Evolutionary conservation across 139 green algal species (phyloP), one percentile per base, ranked within the genome.

Genomic region (Chlamydomonas sp.): DNA sequence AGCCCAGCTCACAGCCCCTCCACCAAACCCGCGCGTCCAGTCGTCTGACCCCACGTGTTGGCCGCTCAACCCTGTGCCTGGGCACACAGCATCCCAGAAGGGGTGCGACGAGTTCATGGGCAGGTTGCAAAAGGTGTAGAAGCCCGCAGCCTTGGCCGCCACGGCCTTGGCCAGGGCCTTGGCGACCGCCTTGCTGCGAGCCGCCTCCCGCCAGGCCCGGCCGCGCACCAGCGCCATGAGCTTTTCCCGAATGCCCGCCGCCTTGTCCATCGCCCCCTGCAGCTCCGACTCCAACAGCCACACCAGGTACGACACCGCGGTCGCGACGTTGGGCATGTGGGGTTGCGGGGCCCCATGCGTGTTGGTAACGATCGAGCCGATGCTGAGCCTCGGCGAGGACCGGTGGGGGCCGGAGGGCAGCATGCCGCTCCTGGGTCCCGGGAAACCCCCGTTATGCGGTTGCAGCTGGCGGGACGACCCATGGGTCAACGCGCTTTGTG

Each of bases 61-160:
- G 31, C 31, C 31, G 31, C 31, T 49, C 31, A 49, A 49, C 31
- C 31, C 31, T 49, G 31, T 49, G 31, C 31, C 31, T 49, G 31
- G 31, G 31, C 31, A 49, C 31, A 49, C 31, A 49, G 31, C 31
- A 49, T 49, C 4, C 80, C 68, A 85, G 58, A 78, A 85, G 15
- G 80, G 80, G 58, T 85, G 80, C 18, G 60, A 59, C 8, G 80
- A 85, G 4, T 9, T 9, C 68, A 85, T 78, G 4, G 80, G 80
- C 68, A 85, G 68, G 59, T 68, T 20, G 58, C 68, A 8, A 16
- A 85, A 78, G 15, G 58, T 14, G 1, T 7, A 3, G 67, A 85
- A 85, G 14, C 14, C 68, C 18, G 80, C 80, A 5, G 80, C 69
- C 2, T 63, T 63, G 10, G 14, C 5, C 31, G 64, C 79, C n/a